A percentile compares a stretch with the other conserved stretches of the same genome.
Conservation (phyloP, 208 protist genomes). For the Leishmania braziliensis region DNA sequence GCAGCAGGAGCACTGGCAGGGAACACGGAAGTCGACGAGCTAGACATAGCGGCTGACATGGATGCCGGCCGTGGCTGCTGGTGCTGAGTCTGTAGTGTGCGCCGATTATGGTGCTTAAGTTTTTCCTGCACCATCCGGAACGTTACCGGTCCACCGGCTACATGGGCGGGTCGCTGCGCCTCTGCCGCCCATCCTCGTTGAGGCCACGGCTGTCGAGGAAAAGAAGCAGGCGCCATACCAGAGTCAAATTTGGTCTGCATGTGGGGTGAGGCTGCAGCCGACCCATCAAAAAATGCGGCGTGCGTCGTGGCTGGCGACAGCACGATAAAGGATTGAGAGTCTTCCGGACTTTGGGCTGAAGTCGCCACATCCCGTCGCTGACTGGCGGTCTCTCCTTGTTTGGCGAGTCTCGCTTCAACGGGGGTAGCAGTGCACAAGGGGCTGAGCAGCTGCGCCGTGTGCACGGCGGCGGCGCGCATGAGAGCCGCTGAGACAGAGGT, state of each 20-base stretch:
- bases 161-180: neutral
- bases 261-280: neutral
- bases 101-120: conserved; percentile 13
- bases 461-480: conserved; percentile 18
- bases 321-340: neutral
- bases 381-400: neutral
- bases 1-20: neutral
- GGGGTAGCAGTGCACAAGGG: neutral
- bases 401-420: neutral
- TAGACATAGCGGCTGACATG: neutral
- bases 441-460: conserved; percentile 16
- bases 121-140: conserved; percentile 19
- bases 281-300: neutral
- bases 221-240: neutral
- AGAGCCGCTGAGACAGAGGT: conserved; percentile 5
- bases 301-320: neutral
- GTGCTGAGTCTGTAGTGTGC: neutral
- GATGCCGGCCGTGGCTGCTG: neutral
- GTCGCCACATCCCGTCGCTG: neutral
- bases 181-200: neutral
- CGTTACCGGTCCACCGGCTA: neutral
- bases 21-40: neutral
- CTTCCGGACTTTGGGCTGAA: neutral
- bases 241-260: neutral
- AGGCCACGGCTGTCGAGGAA: neutral